Evolutionary conservation across 1,284 basidiomycete species (phyloP).

Genomic region (Fomitiporia mediterranea): DNA sequence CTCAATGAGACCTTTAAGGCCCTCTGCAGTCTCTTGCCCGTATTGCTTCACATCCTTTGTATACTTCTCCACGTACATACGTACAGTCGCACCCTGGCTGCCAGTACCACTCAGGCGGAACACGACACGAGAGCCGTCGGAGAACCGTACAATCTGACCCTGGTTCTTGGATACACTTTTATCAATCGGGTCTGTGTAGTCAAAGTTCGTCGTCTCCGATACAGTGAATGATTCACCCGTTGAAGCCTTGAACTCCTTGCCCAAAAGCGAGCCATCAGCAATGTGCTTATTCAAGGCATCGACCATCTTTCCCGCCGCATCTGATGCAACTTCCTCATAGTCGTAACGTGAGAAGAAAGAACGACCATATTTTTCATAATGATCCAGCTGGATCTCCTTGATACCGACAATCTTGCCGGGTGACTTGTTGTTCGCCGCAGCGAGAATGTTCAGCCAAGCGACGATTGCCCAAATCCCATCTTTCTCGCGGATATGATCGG

Average conservation of each 20-base stretch:
- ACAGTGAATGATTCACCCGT: constrained; percentile 77
- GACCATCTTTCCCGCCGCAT: constrained; percentile 86
- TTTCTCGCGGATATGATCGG: constrained; percentile 99
- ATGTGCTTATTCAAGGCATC: constrained; percentile 73
- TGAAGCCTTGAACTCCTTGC: constrained; percentile 63
- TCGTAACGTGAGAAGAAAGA: constrained; percentile 99
- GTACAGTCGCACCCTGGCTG: constrained; percentile 90
- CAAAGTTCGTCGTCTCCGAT: constrained; percentile 79
- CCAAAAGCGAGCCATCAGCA: constrained; percentile 59
- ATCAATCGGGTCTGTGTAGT: constrained; percentile 98
- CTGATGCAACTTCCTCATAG: constrained; percentile 95
- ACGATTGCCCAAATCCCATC: constrained; percentile 98
- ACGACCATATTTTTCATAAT: constrained; percentile 92
- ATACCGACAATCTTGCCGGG: constrained; percentile 75
- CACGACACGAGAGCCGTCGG: constrained; percentile 89
- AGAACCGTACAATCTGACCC: constrained; percentile 89
- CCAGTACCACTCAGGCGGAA: constrained; percentile 97
- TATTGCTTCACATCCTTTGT: constrained; percentile 78
- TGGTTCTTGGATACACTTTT: constrained; percentile 91
- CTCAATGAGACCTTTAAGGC: constrained; percentile 92
- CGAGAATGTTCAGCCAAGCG: constrained; percentile 97
- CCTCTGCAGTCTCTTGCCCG: constrained; percentile 75
- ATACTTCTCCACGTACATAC: constrained; percentile 93
- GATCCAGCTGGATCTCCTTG: constrained; percentile 81
- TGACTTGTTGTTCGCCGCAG: constrained; percentile 84